These are phyloP conservation scores for Helianthus tuberosus DNA, from an alignment of 129 eudicot species.

Conservation along the genomic window DNA sequence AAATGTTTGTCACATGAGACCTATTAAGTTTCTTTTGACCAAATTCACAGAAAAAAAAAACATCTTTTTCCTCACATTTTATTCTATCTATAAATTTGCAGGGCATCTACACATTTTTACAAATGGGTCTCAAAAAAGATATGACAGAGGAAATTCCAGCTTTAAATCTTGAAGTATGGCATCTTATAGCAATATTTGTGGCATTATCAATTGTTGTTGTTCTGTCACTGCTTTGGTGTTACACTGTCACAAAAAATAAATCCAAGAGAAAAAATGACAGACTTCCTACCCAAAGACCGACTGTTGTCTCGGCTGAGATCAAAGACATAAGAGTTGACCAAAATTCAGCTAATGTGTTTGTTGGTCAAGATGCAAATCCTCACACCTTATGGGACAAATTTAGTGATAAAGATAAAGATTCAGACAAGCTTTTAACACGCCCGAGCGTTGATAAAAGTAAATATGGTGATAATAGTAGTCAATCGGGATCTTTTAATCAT, in stretches of 20 bases:
- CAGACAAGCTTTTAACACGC: conserved; percentile 55
- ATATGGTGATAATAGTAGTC: conserved; percentile 50
- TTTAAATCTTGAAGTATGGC: conserved; percentile 82
- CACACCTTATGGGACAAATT: conserved; percentile 53
- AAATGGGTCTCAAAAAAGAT: conserved; percentile 66
- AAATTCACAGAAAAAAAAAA: background rate
- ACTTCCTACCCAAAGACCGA: conserved; percentile 62
- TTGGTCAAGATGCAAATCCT: conserved; percentile 33
- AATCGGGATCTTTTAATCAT: conserved; percentile 64
- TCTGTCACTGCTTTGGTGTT: conserved; percentile 60
- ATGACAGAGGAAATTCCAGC: conserved; percentile 64
- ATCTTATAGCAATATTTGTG: conserved; percentile 60
- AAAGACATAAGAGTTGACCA: conserved; percentile 85
- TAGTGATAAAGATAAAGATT: conserved; percentile 67
- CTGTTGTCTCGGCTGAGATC: conserved; percentile 63
- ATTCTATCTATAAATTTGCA: conserved; percentile 30
- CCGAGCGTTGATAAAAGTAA: conserved; percentile 48
- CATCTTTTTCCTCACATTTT: background rate
- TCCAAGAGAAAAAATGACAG: conserved; percentile 40
- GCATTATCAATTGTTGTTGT: conserved; percentile 51
- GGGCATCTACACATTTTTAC: conserved; percentile 27
- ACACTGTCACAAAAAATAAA: conserved; percentile 59
- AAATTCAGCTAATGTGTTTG: conserved; percentile 44
- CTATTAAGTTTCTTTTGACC: conserved; percentile 10
- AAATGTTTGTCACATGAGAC: background rate